Conservation (phyloP, 1,284 basidiomycete genomes). For the Puccinia polysora region DNA sequence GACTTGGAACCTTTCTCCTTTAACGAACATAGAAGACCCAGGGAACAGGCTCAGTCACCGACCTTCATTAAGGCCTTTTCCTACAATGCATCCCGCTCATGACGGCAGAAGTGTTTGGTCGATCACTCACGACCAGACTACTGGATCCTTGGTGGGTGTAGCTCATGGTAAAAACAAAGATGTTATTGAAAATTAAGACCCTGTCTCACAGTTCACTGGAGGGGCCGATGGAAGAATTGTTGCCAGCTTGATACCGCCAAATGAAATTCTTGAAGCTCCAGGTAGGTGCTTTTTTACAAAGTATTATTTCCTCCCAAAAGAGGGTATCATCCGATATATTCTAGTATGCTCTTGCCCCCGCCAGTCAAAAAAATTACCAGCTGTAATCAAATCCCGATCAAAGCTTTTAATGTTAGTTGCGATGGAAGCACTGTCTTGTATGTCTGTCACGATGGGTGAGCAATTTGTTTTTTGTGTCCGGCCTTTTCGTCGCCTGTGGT, state of each 20-base stretch:
- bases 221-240: conserved; percentile 14
- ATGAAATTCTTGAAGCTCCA: neutral
- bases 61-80: neutral
- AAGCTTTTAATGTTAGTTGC: conserved; percentile 17
- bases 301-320: neutral
- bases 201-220: neutral
- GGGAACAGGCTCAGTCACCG: neutral
- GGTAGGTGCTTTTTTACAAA: neutral
- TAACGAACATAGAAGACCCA: neutral
- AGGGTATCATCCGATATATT: neutral
- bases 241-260: neutral
- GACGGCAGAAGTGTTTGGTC: conserved; percentile 14
- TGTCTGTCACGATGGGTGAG: conserved; percentile 16
- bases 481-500: neutral
- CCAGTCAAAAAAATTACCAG: conserved; percentile 8
- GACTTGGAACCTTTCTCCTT: conserved; percentile 6
- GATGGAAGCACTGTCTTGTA: neutral
- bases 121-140: neutral
- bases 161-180: too few relatives aligned
- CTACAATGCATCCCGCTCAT: neutral
- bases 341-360: neutral
- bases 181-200: too few relatives aligned
- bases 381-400: neutral
- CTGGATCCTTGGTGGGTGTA: conserved; percentile 9
- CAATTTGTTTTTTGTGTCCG: neutral